phyloP scores from a whole-genome alignment of 2,329 filamentous ascomycete species.

The Fusarium brachygibbosum region DNA sequence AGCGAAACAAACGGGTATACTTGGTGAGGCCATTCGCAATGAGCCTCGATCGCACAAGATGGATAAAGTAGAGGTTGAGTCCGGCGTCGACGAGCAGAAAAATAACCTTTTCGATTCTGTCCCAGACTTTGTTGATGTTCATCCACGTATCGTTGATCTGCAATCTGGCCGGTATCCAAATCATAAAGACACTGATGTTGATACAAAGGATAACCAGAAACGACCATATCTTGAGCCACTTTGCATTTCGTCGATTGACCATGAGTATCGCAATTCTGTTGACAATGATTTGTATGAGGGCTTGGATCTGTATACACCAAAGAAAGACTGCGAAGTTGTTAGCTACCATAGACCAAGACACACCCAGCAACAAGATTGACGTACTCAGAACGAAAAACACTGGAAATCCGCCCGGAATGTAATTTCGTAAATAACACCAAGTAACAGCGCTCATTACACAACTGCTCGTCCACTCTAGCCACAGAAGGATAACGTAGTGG shows the following conservation, averaged over 20 bases:
- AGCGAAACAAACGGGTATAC: slow-evolving; percentile 60
- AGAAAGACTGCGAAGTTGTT: slow-evolving; percentile 36
- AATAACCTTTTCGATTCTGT: slow-evolving; percentile 65
- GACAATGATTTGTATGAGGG: slow-evolving; percentile 68
- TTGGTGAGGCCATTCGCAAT: slow-evolving; percentile 64
- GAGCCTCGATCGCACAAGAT: slow-evolving; percentile 60
- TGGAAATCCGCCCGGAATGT: slow-evolving; percentile 45
- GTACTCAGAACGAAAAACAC: slow-evolving; percentile 46
- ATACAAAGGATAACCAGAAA: slow-evolving; percentile 60
- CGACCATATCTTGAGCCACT: slow-evolving; percentile 59
- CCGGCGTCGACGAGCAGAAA: slow-evolving; percentile 63
- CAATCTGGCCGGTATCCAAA: slow-evolving; percentile 67
- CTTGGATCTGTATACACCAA: slow-evolving; percentile 63
- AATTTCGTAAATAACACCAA: slow-evolving; percentile 46
- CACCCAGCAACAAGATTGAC: rapidly evolving
- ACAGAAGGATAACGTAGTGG: slow-evolving; percentile 44
- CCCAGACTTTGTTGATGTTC: slow-evolving; percentile 65
- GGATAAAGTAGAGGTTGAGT: slow-evolving; percentile 67
- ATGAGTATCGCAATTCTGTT: slow-evolving; percentile 66
- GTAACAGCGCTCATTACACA: slow-evolving; percentile 47
- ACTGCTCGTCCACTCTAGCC: slow-evolving; percentile 46
- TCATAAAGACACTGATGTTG: slow-evolving; percentile 66
- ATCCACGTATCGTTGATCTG: slow-evolving; percentile 58
- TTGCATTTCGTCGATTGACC: slow-evolving; percentile 55
- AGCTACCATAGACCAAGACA: not conserved